Base-by-base conservation (phyloP, 352 stramenopile species). In the Blastocystis sp. region DNA sequence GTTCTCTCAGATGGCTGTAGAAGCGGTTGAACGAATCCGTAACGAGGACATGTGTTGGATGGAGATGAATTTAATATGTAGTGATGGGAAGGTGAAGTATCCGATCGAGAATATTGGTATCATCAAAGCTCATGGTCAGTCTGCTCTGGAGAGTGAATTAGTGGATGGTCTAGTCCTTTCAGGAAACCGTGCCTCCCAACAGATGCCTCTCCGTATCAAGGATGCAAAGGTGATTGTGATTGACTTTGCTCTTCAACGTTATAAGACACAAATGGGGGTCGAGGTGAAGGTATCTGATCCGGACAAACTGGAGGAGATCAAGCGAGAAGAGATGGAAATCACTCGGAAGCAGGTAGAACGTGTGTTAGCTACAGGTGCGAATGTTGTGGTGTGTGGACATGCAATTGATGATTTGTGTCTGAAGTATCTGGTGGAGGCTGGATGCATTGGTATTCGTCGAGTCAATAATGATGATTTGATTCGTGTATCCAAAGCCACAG, bases 291-390 rank as follows among this genome's bases (percentile, higher is more conserved):
- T 94, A 12, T 89, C 89, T 6, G 89, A 94, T 29, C 74, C 89
- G 29, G 90, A 90, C 51, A 89, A 94, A 66, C 92, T 99, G 63
- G 96, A 99, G 89, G 93, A 93, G 78, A 98, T 99, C 89, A 96
- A 97, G 88, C 92, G 98, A 90, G 92, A 96, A 49, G 96, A 99
- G 92, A 96, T 98, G 89, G 96, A 99, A 90, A 98, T 99, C 89
- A 99, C 96, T 74, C 99, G 99, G 90, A 96, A 99, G 90, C 97
- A 97, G 89, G 98, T 99, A 90, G 92, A 98, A 89, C 98, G 98
- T 90, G 98, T 99, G 90, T 92, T 99, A 21, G 92, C 97, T 74
- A 92, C 95, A 35, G 96, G 96, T 54, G 96, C 96, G 58, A 98
- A 97, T 85, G 96, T 99, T 39, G 96, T 99, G 43, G 90, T 99